These are phyloP conservation scores for Copromyces sp. DNA, from an alignment of 495 filamentous ascomycete genomes.

Conservation along the genomic window DNA sequence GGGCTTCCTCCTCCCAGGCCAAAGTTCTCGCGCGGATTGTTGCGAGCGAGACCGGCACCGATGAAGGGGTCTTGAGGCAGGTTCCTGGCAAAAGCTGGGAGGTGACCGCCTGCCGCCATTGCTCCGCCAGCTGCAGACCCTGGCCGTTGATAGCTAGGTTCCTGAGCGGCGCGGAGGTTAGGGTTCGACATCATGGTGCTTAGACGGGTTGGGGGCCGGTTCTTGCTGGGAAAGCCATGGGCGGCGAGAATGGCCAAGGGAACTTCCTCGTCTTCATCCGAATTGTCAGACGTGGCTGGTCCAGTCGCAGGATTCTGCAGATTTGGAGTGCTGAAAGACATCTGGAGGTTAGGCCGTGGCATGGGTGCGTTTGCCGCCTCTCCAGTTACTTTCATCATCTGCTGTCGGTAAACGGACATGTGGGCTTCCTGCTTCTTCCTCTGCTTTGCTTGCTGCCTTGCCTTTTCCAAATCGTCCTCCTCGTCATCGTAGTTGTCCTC, in stretches of 20 bases:
- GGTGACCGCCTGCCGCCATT: conserved; percentile 21
- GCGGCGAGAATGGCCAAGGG: conserved; percentile 82
- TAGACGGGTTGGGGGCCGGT: conserved; percentile 65
- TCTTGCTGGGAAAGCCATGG: conserved; percentile 84
- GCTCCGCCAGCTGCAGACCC: conserved; percentile 20
- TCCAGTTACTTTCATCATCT: conserved; percentile 95
- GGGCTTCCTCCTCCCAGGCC: conserved; percentile 56
- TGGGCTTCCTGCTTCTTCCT: conserved; percentile 86
- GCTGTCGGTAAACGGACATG: conserved; percentile 80
- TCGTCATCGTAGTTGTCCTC: conserved; percentile 64
- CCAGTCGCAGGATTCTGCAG: conserved; percentile 19
- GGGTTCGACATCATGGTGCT: conserved; percentile 55
- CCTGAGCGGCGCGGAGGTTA: conserved; percentile 42
- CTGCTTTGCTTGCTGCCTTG: conserved; percentile 60
- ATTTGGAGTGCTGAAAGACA: conserved; percentile 48
- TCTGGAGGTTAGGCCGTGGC: conserved; percentile 32
- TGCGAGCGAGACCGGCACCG: conserved; percentile 70
- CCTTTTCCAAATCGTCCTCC: conserved; percentile 72
- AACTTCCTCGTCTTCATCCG: conserved; percentile 77
- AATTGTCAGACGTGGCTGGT: conserved; percentile 34
- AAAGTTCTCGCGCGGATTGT: conserved; percentile 64
- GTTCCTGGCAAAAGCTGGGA: conserved; percentile 75
- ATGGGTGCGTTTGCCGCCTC: conserved; percentile 42
- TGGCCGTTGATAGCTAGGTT: conserved; percentile 27
- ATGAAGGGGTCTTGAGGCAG: conserved; percentile 84